Percentiles rank a stretch among this genome's conserved stretches.
Conservation (phyloP, 2,329 filamentous ascomycete species). For the Phyllosticta ampelicida region DNA sequence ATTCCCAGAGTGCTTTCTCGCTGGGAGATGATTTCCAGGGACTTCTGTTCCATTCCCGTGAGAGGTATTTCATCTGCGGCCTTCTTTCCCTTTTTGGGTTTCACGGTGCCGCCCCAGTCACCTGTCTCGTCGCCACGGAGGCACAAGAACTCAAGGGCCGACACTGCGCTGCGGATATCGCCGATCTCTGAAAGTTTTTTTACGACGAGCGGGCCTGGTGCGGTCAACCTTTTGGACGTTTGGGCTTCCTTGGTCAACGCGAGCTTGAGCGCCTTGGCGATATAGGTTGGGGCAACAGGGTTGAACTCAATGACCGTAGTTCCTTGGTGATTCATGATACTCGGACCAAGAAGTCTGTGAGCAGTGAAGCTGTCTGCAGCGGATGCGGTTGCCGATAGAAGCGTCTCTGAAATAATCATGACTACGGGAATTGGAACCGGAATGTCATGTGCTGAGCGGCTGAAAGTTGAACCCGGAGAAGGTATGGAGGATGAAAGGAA, state of each 20-base stretch:
- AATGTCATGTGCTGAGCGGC: constrained; percentile 17
- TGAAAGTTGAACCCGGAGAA: constrained; percentile 37
- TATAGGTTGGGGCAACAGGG: constrained; percentile 71
- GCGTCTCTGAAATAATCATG: constrained; percentile 83
- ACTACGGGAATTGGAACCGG: constrained; percentile 51
- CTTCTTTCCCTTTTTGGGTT: constrained; percentile 54
- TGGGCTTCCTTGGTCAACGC: constrained; percentile 78
- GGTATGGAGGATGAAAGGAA: constrained; percentile 61
- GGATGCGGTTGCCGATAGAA: constrained; percentile 74
- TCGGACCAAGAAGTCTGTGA: constrained; percentile 76
- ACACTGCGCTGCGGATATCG: constrained; percentile 86
- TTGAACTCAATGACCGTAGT: constrained; percentile 86
- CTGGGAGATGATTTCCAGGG: constrained; percentile 69
- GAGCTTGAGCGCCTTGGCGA: constrained; percentile 72
- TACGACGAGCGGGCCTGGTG: constrained; percentile 68
- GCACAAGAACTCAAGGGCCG: constrained; percentile 85
- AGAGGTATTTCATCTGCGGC: constrained; percentile 48
- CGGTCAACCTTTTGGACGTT: constrained; percentile 61
- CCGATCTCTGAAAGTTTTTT: constrained; percentile 75
- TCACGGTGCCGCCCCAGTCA: constrained; percentile 75
- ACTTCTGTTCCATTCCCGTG: constrained; percentile 69
- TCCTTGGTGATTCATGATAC: constrained; percentile 71
- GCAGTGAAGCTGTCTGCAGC: constrained; percentile 87
- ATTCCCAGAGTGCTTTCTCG: constrained; percentile 85
- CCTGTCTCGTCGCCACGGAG: constrained; percentile 64